Evolutionary conservation across 2,329 filamentous ascomycete species (phyloP).

Genomic region (Colletotrichum scovillei): DNA sequence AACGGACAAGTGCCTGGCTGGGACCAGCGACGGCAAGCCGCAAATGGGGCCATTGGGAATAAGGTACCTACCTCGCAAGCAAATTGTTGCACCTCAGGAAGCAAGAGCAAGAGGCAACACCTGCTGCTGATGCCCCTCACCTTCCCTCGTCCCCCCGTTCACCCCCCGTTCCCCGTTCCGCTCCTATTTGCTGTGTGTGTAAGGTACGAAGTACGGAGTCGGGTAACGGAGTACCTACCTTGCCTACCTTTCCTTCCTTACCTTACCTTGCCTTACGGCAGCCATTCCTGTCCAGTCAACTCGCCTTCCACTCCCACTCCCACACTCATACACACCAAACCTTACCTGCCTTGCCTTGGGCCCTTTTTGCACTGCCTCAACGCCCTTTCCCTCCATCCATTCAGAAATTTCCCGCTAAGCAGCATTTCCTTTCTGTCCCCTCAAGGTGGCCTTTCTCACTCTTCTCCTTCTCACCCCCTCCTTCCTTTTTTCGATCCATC

Average conservation of each 20-base stretch:
- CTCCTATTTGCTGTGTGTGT: conserved; percentile 5
- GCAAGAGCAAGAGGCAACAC: neutral
- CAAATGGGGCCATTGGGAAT: neutral
- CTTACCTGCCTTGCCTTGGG: conserved; percentile 28
- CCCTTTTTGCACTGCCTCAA: conserved; percentile 36
- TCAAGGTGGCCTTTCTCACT: conserved; percentile 32
- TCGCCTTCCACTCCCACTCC: conserved; percentile 32
- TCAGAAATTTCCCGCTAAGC: conserved; percentile 32
- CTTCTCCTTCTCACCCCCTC: conserved; percentile 22
- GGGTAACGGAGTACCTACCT: neutral
- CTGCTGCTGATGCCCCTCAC: neutral
- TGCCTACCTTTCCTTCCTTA: conserved; percentile 11
- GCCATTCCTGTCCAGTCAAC: conserved; percentile 25
- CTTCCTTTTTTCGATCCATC: conserved; percentile 34
- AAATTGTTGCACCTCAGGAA: neutral
- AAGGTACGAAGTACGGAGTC: no score
- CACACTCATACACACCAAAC: conserved; percentile 35
- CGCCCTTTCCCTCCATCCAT: conserved; percentile 30
- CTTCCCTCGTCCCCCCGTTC: neutral
- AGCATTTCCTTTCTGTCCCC: conserved; percentile 31
- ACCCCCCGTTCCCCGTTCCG: neutral
- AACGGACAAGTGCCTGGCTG: neutral
- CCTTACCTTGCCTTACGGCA: conserved; percentile 1
- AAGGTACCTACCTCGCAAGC: neutral
- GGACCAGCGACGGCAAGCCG: neutral